A percentile compares a stretch with the other conserved stretches of the same genome.
Conservation (phyloP, 1,139 yeast species). For the Hansenula anomala region DNA sequence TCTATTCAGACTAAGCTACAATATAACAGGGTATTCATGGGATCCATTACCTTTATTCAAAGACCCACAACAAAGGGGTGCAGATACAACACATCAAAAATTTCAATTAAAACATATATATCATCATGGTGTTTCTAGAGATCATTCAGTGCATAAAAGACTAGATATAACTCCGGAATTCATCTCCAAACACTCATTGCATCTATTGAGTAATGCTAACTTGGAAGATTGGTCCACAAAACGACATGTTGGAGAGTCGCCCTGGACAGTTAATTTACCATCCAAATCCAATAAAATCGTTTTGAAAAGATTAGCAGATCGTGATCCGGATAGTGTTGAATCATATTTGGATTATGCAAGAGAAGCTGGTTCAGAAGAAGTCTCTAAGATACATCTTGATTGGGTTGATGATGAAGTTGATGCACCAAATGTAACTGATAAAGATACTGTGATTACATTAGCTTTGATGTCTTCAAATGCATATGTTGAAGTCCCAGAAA, state of each 20-base stretch:
- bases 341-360: slow-evolving; percentile 59
- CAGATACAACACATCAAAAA: background rate
- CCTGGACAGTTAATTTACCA: slow-evolving; percentile 38
- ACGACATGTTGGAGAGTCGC: slow-evolving; percentile 31
- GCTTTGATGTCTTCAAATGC: slow-evolving; percentile 93
- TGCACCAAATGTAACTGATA: slow-evolving; percentile 74
- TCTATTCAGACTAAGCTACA: background rate
- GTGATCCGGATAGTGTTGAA: slow-evolving; percentile 63
- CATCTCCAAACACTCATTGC: slow-evolving; percentile 22
- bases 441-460: slow-evolving; percentile 63
- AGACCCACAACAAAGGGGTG: background rate
- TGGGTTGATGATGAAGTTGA: slow-evolving; percentile 44
- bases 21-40: background rate
- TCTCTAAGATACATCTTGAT: slow-evolving; percentile 43
- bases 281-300: slow-evolving; percentile 14
- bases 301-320: slow-evolving; percentile 47
- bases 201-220: slow-evolving; percentile 4
- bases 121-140: slow-evolving; percentile 45
- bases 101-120: slow-evolving; percentile 36
- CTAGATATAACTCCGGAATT: slow-evolving; percentile 43
- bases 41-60: background rate
- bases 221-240: slow-evolving; percentile 37
- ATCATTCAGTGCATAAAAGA: slow-evolving; percentile 35
- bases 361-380: slow-evolving; percentile 38
- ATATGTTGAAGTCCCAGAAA: slow-evolving; percentile 68